Percentiles rank a stretch among this genome's conserved stretches.
These are phyloP conservation scores for Scheffersomyces stambukii DNA, from an alignment of 1,139 yeast genomes.

Conservation along the genomic window DNA sequence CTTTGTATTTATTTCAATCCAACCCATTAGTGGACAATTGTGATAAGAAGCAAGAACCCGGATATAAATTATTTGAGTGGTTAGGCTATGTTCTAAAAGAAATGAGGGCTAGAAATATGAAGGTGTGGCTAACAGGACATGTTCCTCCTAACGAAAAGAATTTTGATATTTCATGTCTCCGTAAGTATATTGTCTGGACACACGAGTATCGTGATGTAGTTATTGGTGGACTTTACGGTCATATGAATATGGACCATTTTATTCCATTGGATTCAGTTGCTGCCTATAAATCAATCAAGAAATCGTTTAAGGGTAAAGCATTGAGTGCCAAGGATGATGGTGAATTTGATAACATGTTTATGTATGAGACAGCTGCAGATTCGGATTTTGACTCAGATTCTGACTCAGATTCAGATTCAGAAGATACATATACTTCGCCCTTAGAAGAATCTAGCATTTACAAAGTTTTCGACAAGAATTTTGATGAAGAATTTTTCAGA, in stretches of 20 bases:
- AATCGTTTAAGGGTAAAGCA: constrained; percentile 11
- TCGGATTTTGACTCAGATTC: constrained; percentile 2
- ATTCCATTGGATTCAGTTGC: constrained; percentile 68
- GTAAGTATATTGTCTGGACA: constrained; percentile 73
- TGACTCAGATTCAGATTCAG: constrained; percentile 8
- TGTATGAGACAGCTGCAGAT: constrained; percentile 10
- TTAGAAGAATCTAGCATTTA: constrained; percentile 16
- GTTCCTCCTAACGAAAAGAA: constrained; percentile 84
- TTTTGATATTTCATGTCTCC: constrained; percentile 64
- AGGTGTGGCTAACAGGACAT: constrained; percentile 84
- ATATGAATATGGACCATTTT: constrained; percentile 86
- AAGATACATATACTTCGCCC: constrained; percentile 10
- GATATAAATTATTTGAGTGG: constrained; percentile 75
- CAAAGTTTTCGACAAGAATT: constrained; percentile 11
- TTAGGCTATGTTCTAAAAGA: constrained; percentile 70
- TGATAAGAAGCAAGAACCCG: constrained; percentile 69
- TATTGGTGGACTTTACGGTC: constrained; percentile 80
- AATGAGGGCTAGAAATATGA: constrained; percentile 68
- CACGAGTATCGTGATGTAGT: constrained; percentile 80
- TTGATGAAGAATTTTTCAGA: constrained; percentile 18
- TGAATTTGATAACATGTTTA: constrained; percentile 1
- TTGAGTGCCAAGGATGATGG: constrained; percentile 11
- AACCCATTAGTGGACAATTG: constrained; percentile 84
- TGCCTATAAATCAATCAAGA: constrained; percentile 53
- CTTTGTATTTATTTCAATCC: constrained; percentile 67